Conservation (phyloP, 2,329 filamentous ascomycete species). For the Ophiostoma sp. region DNA sequence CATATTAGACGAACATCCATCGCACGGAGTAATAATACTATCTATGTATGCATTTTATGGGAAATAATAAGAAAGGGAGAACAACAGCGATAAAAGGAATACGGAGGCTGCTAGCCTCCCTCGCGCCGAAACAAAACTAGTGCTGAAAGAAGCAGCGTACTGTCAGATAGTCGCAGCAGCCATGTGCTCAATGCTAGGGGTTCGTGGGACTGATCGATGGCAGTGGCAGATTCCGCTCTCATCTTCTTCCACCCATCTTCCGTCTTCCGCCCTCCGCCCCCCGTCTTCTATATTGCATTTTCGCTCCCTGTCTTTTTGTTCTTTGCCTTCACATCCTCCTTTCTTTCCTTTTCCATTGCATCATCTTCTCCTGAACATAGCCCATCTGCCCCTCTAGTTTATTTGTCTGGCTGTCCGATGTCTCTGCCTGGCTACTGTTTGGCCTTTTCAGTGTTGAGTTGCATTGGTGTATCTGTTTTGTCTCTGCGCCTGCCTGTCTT, state of each 20-base stretch:
- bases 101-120: slow-evolving; percentile 2
- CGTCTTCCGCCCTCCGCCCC: background rate
- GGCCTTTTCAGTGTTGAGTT: slow-evolving; percentile 11
- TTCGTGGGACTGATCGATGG: background rate
- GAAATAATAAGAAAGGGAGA: no score
- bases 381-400: slow-evolving; percentile 9
- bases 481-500: slow-evolving; percentile 9
- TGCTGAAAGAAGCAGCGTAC: background rate
- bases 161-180: background rate
- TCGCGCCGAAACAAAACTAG: background rate
- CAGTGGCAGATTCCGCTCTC: background rate
- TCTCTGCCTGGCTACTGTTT: slow-evolving; percentile 12
- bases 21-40: no score
- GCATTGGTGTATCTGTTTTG: slow-evolving; percentile 10
- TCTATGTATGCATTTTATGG: no score
- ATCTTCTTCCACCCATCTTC: background rate
- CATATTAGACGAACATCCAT: background rate
- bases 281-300: background rate
- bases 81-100: background rate
- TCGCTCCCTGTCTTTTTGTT: background rate
- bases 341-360: background rate
- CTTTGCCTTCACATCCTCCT: background rate
- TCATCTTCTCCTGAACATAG: background rate
- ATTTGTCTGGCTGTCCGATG: background rate
- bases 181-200: background rate